Conservation (phyloP, 2,329 filamentous ascomycete species). For the Penicillium sp. region DNA sequence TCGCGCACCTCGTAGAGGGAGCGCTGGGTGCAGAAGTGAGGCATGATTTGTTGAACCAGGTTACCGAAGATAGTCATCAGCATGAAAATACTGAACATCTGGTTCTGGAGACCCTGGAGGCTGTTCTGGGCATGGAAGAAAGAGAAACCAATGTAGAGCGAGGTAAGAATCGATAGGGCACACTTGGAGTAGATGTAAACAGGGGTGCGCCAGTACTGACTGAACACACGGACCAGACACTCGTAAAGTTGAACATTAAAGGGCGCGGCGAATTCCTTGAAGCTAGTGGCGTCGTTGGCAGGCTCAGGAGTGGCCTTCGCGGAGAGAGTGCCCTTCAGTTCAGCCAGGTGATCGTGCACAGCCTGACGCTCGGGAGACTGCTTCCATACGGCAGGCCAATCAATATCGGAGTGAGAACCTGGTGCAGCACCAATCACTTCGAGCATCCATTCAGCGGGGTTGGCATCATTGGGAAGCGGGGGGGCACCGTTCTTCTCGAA, state of each 20-base stretch:
- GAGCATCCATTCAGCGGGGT: constrained; percentile 77
- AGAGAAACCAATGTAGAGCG: constrained; percentile 81
- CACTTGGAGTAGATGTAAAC: constrained; percentile 85
- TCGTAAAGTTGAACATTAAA: constrained; percentile 67
- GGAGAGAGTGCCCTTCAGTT: constrained; percentile 46
- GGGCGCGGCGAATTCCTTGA: constrained; percentile 78
- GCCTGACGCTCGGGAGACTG: constrained; percentile 57
- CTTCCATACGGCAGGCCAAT: constrained; percentile 67
- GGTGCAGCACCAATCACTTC: constrained; percentile 61
- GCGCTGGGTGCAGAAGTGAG: constrained; percentile 59
- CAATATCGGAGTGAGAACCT: constrained; percentile 62
- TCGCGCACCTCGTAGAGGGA: constrained; percentile 62
- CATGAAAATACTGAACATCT: constrained; percentile 90
- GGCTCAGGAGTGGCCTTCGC: constrained; percentile 41
- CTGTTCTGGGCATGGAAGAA: constrained; percentile 75
- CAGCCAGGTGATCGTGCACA: constrained; percentile 59
- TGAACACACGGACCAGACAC: constrained; percentile 74
- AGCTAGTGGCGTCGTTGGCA: constrained; percentile 54
- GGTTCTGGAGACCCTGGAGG: constrained; percentile 81
- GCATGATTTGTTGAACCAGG: constrained; percentile 56
- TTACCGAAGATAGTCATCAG: constrained; percentile 75
- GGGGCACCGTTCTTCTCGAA: constrained; percentile 67
- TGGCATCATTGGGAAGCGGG: constrained; percentile 61
- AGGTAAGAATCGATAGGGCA: constrained; percentile 63
- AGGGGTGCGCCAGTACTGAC: constrained; percentile 90